phyloP scores from a whole-genome alignment of 176 grass and related monocot species.

The Phoenix roebelenii region DNA sequence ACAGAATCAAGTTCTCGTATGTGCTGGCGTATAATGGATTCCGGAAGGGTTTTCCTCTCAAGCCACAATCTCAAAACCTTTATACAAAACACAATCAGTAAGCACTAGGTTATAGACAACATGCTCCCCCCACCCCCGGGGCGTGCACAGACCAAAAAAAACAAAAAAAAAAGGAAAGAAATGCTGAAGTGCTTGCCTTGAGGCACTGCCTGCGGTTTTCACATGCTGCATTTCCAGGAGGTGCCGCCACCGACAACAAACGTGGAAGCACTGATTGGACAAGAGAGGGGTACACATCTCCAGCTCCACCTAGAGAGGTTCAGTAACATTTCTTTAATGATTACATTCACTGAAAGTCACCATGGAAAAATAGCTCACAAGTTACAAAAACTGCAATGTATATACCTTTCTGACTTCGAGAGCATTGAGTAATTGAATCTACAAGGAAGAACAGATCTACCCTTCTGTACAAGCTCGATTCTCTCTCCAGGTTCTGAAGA shows the following conservation, averaged over 20 bases:
- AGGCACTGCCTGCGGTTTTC: conserved; percentile 97
- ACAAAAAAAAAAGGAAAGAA: neutral
- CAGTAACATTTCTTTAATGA: neutral
- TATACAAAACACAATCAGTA: conserved; percentile 3
- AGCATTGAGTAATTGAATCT: conserved; percentile 92
- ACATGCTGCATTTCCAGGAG: conserved; percentile 86
- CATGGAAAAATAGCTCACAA: no score
- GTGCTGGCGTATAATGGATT: conserved; percentile 88
- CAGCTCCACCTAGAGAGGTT: conserved; percentile 63
- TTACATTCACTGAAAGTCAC: no score
- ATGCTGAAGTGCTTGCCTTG: conserved; percentile 49
- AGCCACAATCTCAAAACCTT: conserved; percentile 97
- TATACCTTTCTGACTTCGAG: conserved; percentile 82
- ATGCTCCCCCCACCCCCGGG: no score
- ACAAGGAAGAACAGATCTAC: conserved; percentile 95
- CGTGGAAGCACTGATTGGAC: conserved; percentile 84
- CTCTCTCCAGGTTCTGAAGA: conserved; percentile 73
- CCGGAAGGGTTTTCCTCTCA: conserved; percentile 91
- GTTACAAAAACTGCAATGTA: neutral
- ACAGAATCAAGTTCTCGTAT: conserved; percentile 76
- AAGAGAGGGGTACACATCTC: conserved; percentile 71
- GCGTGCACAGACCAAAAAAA: neutral
- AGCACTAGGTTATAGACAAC: no score
- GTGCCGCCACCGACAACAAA: conserved; percentile 67
- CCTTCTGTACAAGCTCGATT: conserved; percentile 74